Evolutionary conservation across 257 asterid species (phyloP).

Genomic region (Marsdenia floribunda): DNA sequence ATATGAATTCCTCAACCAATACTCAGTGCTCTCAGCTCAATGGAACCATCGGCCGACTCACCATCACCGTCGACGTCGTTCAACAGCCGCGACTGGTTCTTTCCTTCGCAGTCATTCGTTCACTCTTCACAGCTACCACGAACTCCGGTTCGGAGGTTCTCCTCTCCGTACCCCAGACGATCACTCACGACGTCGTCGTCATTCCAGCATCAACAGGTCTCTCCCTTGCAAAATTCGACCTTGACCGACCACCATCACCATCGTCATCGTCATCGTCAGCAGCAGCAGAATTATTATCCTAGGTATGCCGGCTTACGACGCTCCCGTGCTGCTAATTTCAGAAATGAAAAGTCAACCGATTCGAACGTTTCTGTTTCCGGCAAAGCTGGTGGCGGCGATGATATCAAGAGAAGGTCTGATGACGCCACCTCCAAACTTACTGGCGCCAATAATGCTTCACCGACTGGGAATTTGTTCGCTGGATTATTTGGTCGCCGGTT

Average conservation of each 20-base stretch:
- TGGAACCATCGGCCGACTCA: slow-evolving; percentile 35
- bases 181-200: slow-evolving; percentile 25
- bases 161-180: slow-evolving; percentile 47
- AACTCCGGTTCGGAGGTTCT: slow-evolving; percentile 47
- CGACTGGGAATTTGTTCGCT: slow-evolving; percentile 21
- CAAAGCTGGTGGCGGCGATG: slow-evolving; percentile 12
- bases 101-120: slow-evolving; percentile 60
- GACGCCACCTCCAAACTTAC: slow-evolving; percentile 24
- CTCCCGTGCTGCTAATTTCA: slow-evolving; percentile 15
- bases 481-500: slow-evolving; percentile 30
- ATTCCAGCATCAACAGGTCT: slow-evolving; percentile 14
- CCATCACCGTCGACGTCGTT: slow-evolving; percentile 37
- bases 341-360: slow-evolving; percentile 38
- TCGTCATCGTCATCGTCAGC: no score
- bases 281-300: slow-evolving; percentile 18
- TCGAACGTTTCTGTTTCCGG: background rate
- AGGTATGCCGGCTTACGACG: slow-evolving; percentile 35
- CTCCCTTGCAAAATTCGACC: slow-evolving; percentile 1
- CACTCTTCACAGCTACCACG: slow-evolving; percentile 38
- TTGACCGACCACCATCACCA: slow-evolving; percentile 14
- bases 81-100: slow-evolving; percentile 60
- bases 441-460: slow-evolving; percentile 24
- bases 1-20: no score
- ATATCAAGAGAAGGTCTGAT: slow-evolving; percentile 13
- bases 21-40: slow-evolving; percentile 19